Evolutionary conservation across 75 land plant genomes (phyloP), one percentile per base, ranked within the genome.

Genomic region (Sequoia sempervirens): DNA sequence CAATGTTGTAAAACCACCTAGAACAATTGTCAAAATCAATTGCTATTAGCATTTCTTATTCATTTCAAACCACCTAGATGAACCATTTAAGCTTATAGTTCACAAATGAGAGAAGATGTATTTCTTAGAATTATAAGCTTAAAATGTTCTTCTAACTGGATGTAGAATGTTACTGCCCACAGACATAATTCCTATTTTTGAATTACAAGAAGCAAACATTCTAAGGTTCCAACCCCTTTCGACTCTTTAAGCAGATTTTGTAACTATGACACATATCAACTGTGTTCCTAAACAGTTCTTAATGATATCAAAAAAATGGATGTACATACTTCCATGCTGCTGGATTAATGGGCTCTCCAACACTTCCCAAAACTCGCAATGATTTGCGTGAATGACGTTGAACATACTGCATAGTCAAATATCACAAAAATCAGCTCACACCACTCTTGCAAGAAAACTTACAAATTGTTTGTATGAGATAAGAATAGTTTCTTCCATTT

Each of bases 261-360:
- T 37, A 78, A 41, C 1, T 11, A 72, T 2, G 18, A 23, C 46
- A 7, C 20, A 78, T 43, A n/a, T 78, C 43, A 26, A 43, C 46
- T n/a, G 1, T 61, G 70, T 34, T 30, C 10, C 32, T 34, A n/a
- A 81, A 9, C 2, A 20, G 73, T 30, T 46, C 20, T 34, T 46
- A 17, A 38, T 32, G 70, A 20, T 15, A 28, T 38, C 34, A 81
- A 5, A 43, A 38, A 43, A 38, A 37, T 38, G 8, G 34, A 37
- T 56, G 36, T 52, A 38, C 82, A 83, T 41, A 96, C 99, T 93
- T 94, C 99, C 99, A 97, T 68, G 99, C 99, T 87, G 95, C 91
- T 82, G 99, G 99, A 86, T 97, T 97, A 13, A 97, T 97, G 37
- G 99, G 98, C 85, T 97, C 99, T 64, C 99, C 99, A 37, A 97